Conservation (phyloP, 2,329 filamentous ascomycete species). For the Colletotrichum musicola region DNA sequence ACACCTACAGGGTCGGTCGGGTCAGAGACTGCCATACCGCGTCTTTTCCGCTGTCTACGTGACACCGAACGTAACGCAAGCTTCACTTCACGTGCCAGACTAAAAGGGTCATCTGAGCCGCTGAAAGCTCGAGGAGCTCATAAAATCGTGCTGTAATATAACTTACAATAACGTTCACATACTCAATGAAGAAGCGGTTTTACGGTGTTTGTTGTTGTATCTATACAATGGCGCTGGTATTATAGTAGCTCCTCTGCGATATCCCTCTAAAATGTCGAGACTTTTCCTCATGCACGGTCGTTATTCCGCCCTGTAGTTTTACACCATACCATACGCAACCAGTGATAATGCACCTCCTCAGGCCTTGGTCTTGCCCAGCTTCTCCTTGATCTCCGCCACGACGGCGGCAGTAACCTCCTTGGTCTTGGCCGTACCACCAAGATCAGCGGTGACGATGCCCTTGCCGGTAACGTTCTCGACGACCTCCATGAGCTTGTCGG, state of each 20-base stretch:
- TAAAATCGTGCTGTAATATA: too few relatives aligned
- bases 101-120: too few relatives aligned
- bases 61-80: too few relatives aligned
- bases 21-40: too few relatives aligned
- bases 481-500: constrained; percentile 58
- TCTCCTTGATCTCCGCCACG: constrained; percentile 32
- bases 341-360: not conserved
- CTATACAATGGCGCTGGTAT: not conserved
- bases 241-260: not conserved
- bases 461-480: constrained; percentile 63
- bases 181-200: not conserved
- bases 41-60: too few relatives aligned
- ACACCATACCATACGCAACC: not conserved
- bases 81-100: too few relatives aligned
- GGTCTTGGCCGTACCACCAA: constrained; percentile 55
- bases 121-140: too few relatives aligned
- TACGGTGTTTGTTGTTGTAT: not conserved
- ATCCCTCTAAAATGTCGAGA: not conserved
- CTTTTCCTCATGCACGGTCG: constrained; percentile 5
- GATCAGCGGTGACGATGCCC: constrained; percentile 63
- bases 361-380: constrained; percentile 20
- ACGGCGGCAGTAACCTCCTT: constrained; percentile 38
- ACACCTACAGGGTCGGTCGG: too few relatives aligned
- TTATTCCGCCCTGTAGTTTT: not conserved
- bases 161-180: too few relatives aligned